Conservation (phyloP, 352 stramenopile genomes). For the Phytophthora boehmeriae region DNA sequence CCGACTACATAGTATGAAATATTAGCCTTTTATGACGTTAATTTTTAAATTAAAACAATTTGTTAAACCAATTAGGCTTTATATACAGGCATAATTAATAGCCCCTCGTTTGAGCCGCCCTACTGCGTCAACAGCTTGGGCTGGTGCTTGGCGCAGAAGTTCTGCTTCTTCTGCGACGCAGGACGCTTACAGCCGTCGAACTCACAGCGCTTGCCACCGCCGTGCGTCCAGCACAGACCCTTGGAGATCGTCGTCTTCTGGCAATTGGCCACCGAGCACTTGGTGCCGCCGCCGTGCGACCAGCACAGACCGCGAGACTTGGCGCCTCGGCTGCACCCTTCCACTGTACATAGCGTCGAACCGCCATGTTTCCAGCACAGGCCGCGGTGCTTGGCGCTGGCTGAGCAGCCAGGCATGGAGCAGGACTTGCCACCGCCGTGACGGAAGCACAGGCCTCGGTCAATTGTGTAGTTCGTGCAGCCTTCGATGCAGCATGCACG, state of each 20-base stretch:
- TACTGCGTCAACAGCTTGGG: neutral
- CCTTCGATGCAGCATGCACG: conserved; percentile 42
- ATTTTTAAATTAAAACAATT: too few species aligned
- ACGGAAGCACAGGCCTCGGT: conserved; percentile 53
- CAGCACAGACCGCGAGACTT: conserved; percentile 77
- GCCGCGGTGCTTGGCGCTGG: conserved; percentile 55
- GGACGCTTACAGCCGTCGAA: conserved; percentile 45
- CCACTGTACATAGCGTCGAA: conserved; percentile 46
- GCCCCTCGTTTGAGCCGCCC: too few species aligned
- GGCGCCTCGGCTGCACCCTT: conserved; percentile 48
- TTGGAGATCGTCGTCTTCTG: conserved; percentile 48
- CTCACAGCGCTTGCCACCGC: conserved; percentile 41
- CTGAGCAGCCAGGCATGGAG: conserved; percentile 45
- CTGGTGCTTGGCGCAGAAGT: conserved; percentile 22
- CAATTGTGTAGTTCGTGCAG: conserved; percentile 58
- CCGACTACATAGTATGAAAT: too few species aligned
- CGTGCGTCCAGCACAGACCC: conserved; percentile 47
- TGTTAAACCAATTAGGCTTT: too few species aligned
- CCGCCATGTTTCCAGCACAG: conserved; percentile 43
- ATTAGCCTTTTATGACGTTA: too few species aligned
- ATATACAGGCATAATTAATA: too few species aligned
- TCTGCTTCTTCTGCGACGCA: conserved; percentile 53
- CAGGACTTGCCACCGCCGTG: conserved; percentile 55
- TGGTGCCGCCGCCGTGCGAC: conserved; percentile 71
- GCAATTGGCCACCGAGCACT: conserved; percentile 40